Percentiles rank a stretch among this genome's conserved stretches.
These are phyloP conservation scores for Cupressus sempervirens DNA, from an alignment of 75 land plant species.

Conservation along the genomic window DNA sequence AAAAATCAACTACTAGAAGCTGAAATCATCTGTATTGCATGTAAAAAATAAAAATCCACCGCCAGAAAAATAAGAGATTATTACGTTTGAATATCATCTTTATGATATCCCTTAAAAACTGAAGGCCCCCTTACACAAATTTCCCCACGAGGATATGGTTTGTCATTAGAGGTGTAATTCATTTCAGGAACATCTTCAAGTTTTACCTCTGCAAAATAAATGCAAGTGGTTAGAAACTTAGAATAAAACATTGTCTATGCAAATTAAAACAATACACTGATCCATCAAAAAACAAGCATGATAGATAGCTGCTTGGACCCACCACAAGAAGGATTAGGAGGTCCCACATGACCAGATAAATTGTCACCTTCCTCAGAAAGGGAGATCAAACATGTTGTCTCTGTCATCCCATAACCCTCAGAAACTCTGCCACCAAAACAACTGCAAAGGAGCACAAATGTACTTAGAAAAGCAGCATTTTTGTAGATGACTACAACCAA, in stretches of 20 bases:
- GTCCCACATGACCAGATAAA: constrained; percentile 21
- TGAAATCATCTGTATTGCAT: background rate
- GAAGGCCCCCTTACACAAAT: constrained; percentile 45
- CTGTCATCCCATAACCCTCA: constrained; percentile 25
- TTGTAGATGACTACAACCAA: background rate
- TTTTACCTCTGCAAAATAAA: constrained; percentile 33
- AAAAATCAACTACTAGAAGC: background rate
- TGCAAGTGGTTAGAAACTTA: background rate
- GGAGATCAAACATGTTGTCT: constrained; percentile 17
- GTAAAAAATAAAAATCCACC: background rate
- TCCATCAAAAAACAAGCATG: background rate
- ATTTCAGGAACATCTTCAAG: constrained; percentile 50
- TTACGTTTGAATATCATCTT: constrained; percentile 49
- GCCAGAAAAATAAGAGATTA: background rate
- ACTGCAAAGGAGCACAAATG: background rate
- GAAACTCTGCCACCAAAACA: constrained; percentile 13
- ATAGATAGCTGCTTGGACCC: background rate
- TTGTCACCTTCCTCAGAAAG: constrained; percentile 13
- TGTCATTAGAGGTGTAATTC: constrained; percentile 42
- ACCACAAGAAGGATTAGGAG: constrained; percentile 20
- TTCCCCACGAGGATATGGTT: constrained; percentile 49
- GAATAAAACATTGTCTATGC: background rate
- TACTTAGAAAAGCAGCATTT: background rate
- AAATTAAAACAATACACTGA: background rate
- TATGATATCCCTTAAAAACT: constrained; percentile 45